phyloP scores from a whole-genome alignment of 352 stramenopile species.

The Globisporangium middletonii region DNA sequence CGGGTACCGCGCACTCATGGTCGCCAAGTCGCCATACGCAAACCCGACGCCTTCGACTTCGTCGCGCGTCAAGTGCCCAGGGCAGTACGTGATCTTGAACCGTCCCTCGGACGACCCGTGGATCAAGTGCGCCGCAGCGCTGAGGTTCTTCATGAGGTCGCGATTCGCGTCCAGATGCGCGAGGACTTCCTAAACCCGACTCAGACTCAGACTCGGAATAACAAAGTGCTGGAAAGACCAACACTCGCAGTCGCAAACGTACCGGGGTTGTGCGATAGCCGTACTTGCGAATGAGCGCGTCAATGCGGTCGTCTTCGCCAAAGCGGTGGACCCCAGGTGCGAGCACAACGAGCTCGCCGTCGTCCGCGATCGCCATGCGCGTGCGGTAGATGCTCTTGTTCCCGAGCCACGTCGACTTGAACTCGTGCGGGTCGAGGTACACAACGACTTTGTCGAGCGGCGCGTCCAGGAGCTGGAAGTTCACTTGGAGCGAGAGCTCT shows the following conservation, averaged over 20 bases:
- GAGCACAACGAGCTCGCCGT: constrained; percentile 93
- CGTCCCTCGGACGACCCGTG: constrained; percentile 96
- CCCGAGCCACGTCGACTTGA: constrained; percentile 97
- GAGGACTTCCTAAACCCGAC: constrained; percentile 77
- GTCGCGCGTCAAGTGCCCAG: constrained; percentile 87
- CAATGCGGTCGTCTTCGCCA: constrained; percentile 92
- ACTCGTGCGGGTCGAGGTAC: constrained; percentile 95
- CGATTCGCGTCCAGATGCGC: constrained; percentile 86
- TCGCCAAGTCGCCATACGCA: constrained; percentile 80
- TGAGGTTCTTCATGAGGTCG: constrained; percentile 95
- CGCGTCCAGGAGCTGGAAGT: constrained; percentile 93
- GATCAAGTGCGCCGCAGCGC: constrained; percentile 94
- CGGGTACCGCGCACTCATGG: constrained; percentile 85
- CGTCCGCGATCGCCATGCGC: constrained; percentile 95
- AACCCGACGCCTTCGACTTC: constrained; percentile 94
- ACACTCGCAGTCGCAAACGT: constrained; percentile 13
- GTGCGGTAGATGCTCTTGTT: constrained; percentile 99
- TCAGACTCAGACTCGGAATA: constrained; percentile 3
- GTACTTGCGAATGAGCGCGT: constrained; percentile 95
- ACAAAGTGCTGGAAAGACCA: constrained; percentile 2
- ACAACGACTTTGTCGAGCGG: constrained; percentile 93
- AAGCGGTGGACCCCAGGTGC: constrained; percentile 93
- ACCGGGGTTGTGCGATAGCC: constrained; percentile 94
- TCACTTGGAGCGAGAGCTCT: constrained; percentile 92
- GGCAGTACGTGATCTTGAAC: constrained; percentile 95